Evolutionary conservation across 257 asterid species (phyloP), one percentile per base, ranked within the genome.

Genomic region (Primulina tabacum): DNA sequence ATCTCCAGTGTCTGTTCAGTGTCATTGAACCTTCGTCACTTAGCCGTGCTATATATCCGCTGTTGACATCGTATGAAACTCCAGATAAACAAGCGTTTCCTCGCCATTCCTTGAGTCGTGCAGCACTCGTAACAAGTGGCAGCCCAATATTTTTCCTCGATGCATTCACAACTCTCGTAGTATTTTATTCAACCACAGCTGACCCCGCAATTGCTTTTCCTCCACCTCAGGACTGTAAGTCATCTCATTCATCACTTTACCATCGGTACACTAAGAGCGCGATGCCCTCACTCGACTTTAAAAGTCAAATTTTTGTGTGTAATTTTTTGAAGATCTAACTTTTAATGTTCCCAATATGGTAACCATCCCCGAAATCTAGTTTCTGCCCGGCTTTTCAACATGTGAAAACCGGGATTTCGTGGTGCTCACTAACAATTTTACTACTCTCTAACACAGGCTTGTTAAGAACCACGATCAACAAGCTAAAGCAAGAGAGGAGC

Each of bases 221-320:
- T 79, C 99, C 99, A 30, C 97, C 99, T 29, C 99, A 94, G 77
- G 92, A 94, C 81, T 94, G 99, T 91, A 89, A 89, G 99, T 88
- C 61, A 30, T 37, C 50, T 38, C 12, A 8, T 73, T 62, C 57
- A 24, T 24, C 58, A 43, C 17, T 69, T 71, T 67, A 57, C 58
- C 47, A 28, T 8, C 14, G 0, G 16, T 6, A 37, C 11, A 37
- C 43, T 8, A 37, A 37, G 43, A 37, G 40, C 40, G 0, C 16
- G 14, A 0, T 9, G 14, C 34, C 34, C 34, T 32, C 34, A 32
- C 50, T 38, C 50, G 10, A 10, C 50, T 38, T 38, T 38, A 3
- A 38, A 38, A 38, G 10, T 8, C 14, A 38, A 38, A 9, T 3
- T 38, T 37, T 38, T 10, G 10, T 38, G 6, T 9, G 16, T 38